Evolutionary conservation across 1,284 basidiomycete genomes (phyloP).

Genomic region (Pyrrhoderma lamaoense): DNA sequence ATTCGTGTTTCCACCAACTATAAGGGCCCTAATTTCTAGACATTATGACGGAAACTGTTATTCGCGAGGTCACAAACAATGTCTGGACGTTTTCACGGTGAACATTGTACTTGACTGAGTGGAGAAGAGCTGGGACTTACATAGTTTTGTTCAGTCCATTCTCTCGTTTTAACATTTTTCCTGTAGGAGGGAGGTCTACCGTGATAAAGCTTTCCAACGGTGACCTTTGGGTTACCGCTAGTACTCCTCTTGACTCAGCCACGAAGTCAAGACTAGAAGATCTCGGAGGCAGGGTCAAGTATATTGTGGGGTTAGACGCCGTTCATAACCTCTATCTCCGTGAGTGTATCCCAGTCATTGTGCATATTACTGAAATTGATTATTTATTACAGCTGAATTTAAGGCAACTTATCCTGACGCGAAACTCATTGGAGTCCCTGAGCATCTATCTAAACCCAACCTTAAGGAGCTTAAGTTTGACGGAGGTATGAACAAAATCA

Average conservation of each 20-base stretch:
- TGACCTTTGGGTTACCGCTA: slow-evolving; percentile 81
- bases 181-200: slow-evolving; percentile 77
- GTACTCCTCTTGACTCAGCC: slow-evolving; percentile 68
- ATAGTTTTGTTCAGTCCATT: slow-evolving; percentile 47
- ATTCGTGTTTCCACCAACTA: too few species aligned
- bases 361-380: background rate
- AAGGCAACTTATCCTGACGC: slow-evolving; percentile 74
- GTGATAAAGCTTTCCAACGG: slow-evolving; percentile 69
- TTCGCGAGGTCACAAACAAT: slow-evolving; percentile 39
- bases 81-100: slow-evolving; percentile 74
- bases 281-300: slow-evolving; percentile 69
- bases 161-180: slow-evolving; percentile 51
- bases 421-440: slow-evolving; percentile 62
- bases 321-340: slow-evolving; percentile 63
- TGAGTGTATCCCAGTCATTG: slow-evolving; percentile 25
- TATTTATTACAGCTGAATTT: slow-evolving; percentile 43
- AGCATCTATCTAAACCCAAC: slow-evolving; percentile 39
- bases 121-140: background rate
- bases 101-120: slow-evolving; percentile 18
- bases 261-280: slow-evolving; percentile 67
- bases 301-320: slow-evolving; percentile 56
- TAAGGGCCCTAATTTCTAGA: too few species aligned
- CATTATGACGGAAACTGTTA: slow-evolving; percentile 22
- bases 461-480: slow-evolving; percentile 39
- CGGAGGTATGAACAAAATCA: slow-evolving; percentile 43